Conservation (phyloP, 306 rosid species). For the Trifolium dubium region DNA sequence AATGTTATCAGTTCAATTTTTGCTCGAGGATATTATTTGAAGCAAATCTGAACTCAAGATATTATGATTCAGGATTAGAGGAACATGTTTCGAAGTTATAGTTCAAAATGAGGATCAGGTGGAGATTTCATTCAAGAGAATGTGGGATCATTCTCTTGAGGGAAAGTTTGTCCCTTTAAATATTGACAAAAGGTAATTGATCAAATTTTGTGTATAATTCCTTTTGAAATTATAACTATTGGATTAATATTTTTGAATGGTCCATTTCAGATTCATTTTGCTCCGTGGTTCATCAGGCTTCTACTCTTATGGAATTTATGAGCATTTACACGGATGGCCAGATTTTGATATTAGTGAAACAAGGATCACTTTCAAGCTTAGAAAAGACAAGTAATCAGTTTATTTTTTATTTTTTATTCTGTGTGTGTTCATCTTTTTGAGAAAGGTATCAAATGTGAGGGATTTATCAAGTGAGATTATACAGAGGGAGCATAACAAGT, state of each 20-base stretch:
- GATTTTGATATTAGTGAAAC: slow-evolving; percentile 78
- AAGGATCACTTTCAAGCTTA: slow-evolving; percentile 83
- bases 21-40: slow-evolving; percentile 35
- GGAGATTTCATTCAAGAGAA: slow-evolving; percentile 81
- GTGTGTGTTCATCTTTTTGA: background rate
- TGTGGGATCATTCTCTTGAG: slow-evolving; percentile 89
- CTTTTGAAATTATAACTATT: slow-evolving; percentile 26
- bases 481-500: background rate
- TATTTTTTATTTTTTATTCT: background rate
- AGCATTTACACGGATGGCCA: slow-evolving; percentile 85
- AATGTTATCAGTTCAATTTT: slow-evolving; percentile 24
- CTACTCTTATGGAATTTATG: slow-evolving; percentile 86
- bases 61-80: slow-evolving; percentile 76
- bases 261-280: slow-evolving; percentile 70
- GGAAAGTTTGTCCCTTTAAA: slow-evolving; percentile 86
- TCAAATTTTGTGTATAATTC: slow-evolving; percentile 27
- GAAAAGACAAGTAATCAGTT: slow-evolving; percentile 72
- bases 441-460: background rate
- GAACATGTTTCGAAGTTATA: slow-evolving; percentile 70
- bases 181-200: slow-evolving; percentile 85
- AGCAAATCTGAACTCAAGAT: slow-evolving; percentile 35
- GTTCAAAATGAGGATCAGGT: slow-evolving; percentile 87
- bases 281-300: slow-evolving; percentile 86
- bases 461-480: background rate
- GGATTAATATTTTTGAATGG: slow-evolving; percentile 35